Base-by-base conservation (phyloP, 371 early-diverging fungal species). In the Zychaea mexicana region DNA sequence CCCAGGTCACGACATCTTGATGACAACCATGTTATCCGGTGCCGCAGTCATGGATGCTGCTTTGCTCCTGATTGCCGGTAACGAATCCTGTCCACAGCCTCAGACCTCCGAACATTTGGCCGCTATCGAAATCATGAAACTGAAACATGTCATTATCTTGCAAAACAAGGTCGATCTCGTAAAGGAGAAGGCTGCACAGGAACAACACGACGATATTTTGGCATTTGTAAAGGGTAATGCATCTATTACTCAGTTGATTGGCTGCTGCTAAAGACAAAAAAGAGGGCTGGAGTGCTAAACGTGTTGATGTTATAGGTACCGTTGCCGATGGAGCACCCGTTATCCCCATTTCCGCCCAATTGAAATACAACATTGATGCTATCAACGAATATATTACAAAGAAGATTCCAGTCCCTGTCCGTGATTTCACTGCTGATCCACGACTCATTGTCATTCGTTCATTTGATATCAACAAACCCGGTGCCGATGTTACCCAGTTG, bases 21-120 rank as follows among this genome's bases (percentile, higher is more conserved):
- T 99, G 99, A 97, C 99, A 31, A 99, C 99, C 61, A 99, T 99
- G 99, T 87, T 99, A 72, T 99, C 97, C 87, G 99, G 99, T 71
- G 99, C 99, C 60, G 99, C 99, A 49, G 98, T 99, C 71, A 99
- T 99, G 99, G 99, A 99, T 83, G 99, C 99, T 57, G 99, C 99
- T 6, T 77, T 99, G 65, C 90, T 99, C 53, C 85, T 99, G 68
- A 94, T 99, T 79, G 99, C 99, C 21, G 99, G 97, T 67, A 99
- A 99, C 84, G 99, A 99, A 88, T 89, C 93, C 12, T 99, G 99
- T 86, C 99, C 99, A 39, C 99, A 99, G 85, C 99, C 99, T 24
- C 99, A 99, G 84, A 99, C 99, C 27, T 91, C 92, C 26, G 99
- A 99, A 83, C 99, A 99, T 85, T 85, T 99, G 76, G 99, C 99